These are phyloP conservation scores for Tricholoma sp. DNA, from an alignment of 768 basidiomycete genomes.

Conservation along the genomic window DNA sequence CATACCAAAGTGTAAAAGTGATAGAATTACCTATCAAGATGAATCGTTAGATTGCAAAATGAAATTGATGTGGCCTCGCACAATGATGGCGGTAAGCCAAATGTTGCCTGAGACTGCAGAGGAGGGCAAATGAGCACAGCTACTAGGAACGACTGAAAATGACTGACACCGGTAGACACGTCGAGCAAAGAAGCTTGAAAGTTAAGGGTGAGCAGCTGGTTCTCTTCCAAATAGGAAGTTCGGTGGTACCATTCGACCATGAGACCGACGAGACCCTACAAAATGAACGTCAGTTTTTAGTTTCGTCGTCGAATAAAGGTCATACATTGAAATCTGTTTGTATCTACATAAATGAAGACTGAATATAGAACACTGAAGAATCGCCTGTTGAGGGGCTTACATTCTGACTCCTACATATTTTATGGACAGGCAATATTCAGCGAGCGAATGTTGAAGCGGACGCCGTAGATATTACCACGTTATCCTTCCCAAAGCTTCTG, in stretches of 20 bases:
- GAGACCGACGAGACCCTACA: conserved; percentile 42
- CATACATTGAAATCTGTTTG: conserved; percentile 51
- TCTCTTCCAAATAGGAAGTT: not conserved
- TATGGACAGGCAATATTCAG: not conserved
- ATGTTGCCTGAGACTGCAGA: conserved; percentile 39
- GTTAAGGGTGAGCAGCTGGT: not conserved
- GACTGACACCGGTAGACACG: conserved; percentile 44
- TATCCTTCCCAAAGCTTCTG: conserved; percentile 28
- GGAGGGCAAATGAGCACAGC: not conserved
- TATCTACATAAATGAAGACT: conserved; percentile 24
- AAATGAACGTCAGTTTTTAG: not conserved
- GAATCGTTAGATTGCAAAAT: not conserved
- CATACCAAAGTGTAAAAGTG: conserved; percentile 40
- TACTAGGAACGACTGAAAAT: not conserved
- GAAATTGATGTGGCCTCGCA: conserved; percentile 17
- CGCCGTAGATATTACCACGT: conserved; percentile 31
- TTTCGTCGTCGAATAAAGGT: not conserved
- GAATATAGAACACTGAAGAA: conserved; percentile 1
- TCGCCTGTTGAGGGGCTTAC: conserved; percentile 17
- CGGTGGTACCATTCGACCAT: conserved; percentile 39
- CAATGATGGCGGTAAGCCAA: conserved; percentile 37
- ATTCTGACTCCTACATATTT: conserved; percentile 36
- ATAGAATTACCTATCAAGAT: conserved; percentile 28
- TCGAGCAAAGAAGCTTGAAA: conserved; percentile 44
- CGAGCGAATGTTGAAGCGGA: not conserved